Conservation (phyloP, 345 rosid genomes). For the Isatis tinctoria region DNA sequence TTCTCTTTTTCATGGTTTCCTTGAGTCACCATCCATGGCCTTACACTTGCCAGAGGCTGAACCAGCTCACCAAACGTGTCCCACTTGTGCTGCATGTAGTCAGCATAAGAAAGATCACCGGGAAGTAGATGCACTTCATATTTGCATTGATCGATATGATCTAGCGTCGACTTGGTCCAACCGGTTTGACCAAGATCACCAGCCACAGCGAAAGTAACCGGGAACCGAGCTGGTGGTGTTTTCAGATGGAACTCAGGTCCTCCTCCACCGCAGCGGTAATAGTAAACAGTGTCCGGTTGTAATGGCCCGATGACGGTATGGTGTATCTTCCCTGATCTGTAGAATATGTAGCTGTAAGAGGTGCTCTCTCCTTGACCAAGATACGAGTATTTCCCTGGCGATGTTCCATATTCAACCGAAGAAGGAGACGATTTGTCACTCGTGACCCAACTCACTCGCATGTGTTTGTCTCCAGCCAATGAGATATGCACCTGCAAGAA, state of each 20-base stretch:
- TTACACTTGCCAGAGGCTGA: slow-evolving; percentile 87
- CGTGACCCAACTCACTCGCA: slow-evolving; percentile 80
- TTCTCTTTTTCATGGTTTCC: slow-evolving; percentile 89
- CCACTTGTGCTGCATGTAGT: slow-evolving; percentile 80
- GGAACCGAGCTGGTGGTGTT: slow-evolving; percentile 77
- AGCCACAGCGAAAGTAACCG: slow-evolving; percentile 82
- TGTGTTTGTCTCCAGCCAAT: slow-evolving; percentile 81
- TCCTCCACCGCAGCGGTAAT: slow-evolving; percentile 72
- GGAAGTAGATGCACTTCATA: slow-evolving; percentile 85
- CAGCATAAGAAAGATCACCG: slow-evolving; percentile 96
- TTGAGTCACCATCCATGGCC: slow-evolving; percentile 98
- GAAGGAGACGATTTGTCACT: slow-evolving; percentile 62
- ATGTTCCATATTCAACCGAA: slow-evolving; percentile 71
- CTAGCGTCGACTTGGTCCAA: slow-evolving; percentile 92
- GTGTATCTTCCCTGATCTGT: slow-evolving; percentile 90
- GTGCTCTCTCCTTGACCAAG: slow-evolving; percentile 72
- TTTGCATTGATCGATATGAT: slow-evolving; percentile 69
- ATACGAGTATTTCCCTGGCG: slow-evolving; percentile 53
- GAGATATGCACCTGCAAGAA: slow-evolving; percentile 43
- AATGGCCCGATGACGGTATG: slow-evolving; percentile 83
- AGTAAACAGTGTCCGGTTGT: slow-evolving; percentile 57
- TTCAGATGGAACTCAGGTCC: slow-evolving; percentile 86
- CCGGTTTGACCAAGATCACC: slow-evolving; percentile 97
- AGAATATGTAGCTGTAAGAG: slow-evolving; percentile 62
- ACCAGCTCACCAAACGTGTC: slow-evolving; percentile 89